Conservation (phyloP, 176 grass and related monocot species). For the Phoenix roebelenii region DNA sequence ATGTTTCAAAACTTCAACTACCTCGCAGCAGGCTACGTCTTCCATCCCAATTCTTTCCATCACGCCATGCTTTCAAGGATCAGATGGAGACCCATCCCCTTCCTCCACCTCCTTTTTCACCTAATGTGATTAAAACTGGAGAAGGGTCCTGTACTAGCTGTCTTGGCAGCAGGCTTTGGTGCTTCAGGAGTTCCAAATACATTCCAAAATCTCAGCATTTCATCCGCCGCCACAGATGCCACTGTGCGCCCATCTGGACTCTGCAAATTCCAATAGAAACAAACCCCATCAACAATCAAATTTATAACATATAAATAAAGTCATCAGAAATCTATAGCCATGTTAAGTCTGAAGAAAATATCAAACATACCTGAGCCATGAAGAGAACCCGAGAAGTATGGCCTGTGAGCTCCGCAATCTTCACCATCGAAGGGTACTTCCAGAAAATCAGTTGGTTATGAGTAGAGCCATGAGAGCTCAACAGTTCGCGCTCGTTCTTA, state of each 20-base stretch:
- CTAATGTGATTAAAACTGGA: conserved; percentile 61
- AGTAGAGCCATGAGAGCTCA: conserved; percentile 10
- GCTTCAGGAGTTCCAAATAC: conserved; percentile 48
- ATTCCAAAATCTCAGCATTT: conserved; percentile 65
- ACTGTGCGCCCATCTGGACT: conserved; percentile 63
- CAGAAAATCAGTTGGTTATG: conserved; percentile 14
- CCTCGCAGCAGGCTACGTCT: too few species aligned
- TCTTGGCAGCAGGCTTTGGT: conserved; percentile 40
- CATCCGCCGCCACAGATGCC: conserved; percentile 57
- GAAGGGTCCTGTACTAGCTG: conserved; percentile 36
- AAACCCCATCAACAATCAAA: not conserved
- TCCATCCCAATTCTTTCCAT: too few species aligned
- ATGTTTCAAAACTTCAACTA: too few species aligned
- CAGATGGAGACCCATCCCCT: too few species aligned
- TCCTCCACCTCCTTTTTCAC: conserved; percentile 6
- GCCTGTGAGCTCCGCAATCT: conserved; percentile 15
- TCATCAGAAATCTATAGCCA: too few species aligned
- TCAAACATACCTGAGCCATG: conserved; percentile 7
- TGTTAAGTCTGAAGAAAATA: not conserved
- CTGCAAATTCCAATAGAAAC: conserved; percentile 23
- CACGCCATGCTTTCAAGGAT: too few species aligned
- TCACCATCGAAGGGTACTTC: conserved; percentile 22
- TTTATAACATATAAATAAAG: not conserved
- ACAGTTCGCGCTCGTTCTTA: conserved; percentile 10
- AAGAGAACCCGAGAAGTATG: conserved; percentile 15